These are phyloP conservation scores for Tetrahymena thermophila DNA, from an alignment of 73 alveolate genomes.

Conservation along the genomic window DNA sequence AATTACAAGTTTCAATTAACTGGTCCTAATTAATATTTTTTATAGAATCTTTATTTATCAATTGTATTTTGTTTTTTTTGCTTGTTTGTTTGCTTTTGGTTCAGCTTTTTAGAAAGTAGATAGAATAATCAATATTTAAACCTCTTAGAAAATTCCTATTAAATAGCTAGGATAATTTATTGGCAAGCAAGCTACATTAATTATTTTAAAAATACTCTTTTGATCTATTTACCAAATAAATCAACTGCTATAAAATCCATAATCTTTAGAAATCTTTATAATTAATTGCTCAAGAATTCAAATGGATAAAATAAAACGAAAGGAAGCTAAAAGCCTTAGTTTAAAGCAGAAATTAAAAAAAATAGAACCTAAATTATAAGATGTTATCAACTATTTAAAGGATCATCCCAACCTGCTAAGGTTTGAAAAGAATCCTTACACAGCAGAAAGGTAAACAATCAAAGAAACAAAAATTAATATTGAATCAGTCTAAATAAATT, in stretches of 20 bases:
- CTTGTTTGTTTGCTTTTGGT: neutral
- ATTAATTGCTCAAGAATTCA: neutral
- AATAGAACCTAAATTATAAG: neutral
- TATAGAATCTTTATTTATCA: neutral
- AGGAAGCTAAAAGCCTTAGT: neutral
- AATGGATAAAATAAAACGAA: neutral
- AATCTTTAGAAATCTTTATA: neutral
- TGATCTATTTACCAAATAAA: neutral
- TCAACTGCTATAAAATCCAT: neutral
- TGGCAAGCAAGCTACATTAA: neutral
- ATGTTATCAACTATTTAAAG: neutral
- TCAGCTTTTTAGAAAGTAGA: neutral
- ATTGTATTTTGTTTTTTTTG: neutral
- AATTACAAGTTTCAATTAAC: neutral
- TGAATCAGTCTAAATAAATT: constrained; percentile 42
- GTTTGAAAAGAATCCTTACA: neutral
- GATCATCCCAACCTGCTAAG: neutral
- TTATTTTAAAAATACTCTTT: no score
- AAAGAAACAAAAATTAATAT: constrained; percentile 29
- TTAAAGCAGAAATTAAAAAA: neutral
- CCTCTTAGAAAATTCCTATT: neutral
- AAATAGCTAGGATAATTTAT: neutral
- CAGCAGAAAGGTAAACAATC: constrained; percentile 58
- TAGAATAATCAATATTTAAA: neutral
- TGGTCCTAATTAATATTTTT: neutral